phyloP scores from a whole-genome alignment of 2,329 filamentous ascomycete species.

The Pseudopyrenochaeta lycopersici region DNA sequence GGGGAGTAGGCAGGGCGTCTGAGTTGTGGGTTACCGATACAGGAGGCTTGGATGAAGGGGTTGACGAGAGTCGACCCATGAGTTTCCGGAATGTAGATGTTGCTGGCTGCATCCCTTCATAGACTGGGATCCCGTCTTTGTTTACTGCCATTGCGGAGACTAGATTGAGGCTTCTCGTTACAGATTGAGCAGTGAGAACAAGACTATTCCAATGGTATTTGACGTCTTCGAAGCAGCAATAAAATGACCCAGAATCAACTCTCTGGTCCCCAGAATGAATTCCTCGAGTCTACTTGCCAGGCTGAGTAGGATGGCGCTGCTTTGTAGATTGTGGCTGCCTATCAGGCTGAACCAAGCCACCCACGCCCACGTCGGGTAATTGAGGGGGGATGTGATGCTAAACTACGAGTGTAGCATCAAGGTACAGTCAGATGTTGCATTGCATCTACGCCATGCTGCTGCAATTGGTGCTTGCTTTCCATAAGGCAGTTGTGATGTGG shows the following conservation, averaged over 20 bases:
- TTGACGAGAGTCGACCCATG: background rate
- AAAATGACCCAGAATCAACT: too few relatives aligned
- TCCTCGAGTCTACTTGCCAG: too few relatives aligned
- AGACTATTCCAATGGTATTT: too few relatives aligned
- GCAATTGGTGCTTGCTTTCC: background rate
- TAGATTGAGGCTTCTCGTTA: background rate
- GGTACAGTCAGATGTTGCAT: slow-evolving; percentile 28
- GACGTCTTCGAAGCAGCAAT: too few relatives aligned
- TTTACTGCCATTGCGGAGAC: background rate
- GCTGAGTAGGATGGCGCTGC: background rate
- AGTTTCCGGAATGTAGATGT: slow-evolving; percentile 2
- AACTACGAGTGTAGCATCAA: slow-evolving; percentile 24
- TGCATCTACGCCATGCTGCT: slow-evolving; percentile 11
- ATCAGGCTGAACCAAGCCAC: background rate
- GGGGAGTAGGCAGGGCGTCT: slow-evolving; percentile 1
- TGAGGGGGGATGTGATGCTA: slow-evolving; percentile 15
- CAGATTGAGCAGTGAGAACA: too few relatives aligned
- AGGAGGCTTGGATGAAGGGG: background rate
- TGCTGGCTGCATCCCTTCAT: background rate
- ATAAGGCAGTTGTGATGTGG: slow-evolving; percentile 16
- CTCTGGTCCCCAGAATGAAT: too few relatives aligned
- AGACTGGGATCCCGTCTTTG: background rate
- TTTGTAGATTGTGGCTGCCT: slow-evolving; percentile 8
- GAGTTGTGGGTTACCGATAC: background rate
- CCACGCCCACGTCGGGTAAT: background rate